phyloP scores from a whole-genome alignment of 164 flowering plant species.

The Chimonanthus praecox region DNA sequence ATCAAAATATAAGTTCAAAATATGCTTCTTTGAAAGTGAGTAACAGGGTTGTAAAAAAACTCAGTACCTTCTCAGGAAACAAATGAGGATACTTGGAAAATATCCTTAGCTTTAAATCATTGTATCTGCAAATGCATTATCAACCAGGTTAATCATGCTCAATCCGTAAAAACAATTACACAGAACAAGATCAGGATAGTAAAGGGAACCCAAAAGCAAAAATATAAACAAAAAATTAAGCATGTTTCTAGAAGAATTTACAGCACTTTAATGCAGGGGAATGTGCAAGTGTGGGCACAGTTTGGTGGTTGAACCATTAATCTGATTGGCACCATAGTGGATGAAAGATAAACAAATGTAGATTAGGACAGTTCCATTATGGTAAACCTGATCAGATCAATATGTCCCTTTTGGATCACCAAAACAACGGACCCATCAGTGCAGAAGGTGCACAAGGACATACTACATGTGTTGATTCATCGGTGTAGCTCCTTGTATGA shows the following conservation, averaged over 20 bases:
- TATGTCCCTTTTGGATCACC: neutral
- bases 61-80: conserved; percentile 82
- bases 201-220: neutral
- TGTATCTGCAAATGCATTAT: conserved; percentile 49
- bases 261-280: no score
- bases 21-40: neutral
- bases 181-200: neutral
- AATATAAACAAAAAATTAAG: neutral
- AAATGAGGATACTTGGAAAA: conserved; percentile 78
- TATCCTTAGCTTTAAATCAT: conserved; percentile 75
- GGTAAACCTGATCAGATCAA: neutral
- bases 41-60: neutral
- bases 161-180: neutral
- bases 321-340: neutral
- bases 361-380: neutral
- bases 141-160: neutral
- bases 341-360: neutral
- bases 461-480: neutral
- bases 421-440: neutral
- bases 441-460: neutral
- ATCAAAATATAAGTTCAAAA: neutral
- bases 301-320: neutral
- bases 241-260: neutral
- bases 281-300: neutral
- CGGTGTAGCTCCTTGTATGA: neutral